phyloP scores from a whole-genome alignment of 1,284 basidiomycete species.

The Puccinia horiana region DNA sequence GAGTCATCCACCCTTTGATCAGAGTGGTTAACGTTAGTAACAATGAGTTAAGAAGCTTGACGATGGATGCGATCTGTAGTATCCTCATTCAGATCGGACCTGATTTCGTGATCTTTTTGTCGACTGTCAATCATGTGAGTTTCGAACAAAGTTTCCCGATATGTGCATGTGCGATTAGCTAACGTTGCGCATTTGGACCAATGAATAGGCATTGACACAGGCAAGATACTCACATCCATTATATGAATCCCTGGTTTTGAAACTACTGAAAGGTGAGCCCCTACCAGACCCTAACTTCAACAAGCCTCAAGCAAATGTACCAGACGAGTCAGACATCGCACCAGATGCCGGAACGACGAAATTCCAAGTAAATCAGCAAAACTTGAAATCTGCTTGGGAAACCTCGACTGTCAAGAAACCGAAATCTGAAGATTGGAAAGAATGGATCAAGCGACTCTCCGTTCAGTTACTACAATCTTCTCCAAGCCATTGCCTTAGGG shows the following conservation, averaged over 20 bases:
- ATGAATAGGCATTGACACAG: constrained; percentile 69
- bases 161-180: neutral
- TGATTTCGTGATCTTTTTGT: constrained; percentile 95
- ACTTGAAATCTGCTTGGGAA: constrained; percentile 97
- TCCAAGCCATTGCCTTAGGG: constrained; percentile 92
- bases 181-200: neutral
- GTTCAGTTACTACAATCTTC: constrained; percentile 98
- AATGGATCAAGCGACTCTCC: constrained; percentile 91
- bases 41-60: constrained; percentile 75
- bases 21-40: constrained; percentile 80
- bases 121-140: constrained; percentile 88
- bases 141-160: neutral
- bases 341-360: constrained; percentile 74
- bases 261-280: constrained; percentile 86
- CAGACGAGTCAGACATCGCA: constrained; percentile 60
- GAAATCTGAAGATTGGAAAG: constrained; percentile 79
- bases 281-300: constrained; percentile 67
- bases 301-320: constrained; percentile 59
- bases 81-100: constrained; percentile 89
- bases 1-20: constrained; percentile 93
- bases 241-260: constrained; percentile 85
- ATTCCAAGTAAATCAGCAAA: constrained; percentile 94
- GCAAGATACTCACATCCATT: constrained; percentile 79
- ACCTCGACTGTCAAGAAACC: constrained; percentile 69
- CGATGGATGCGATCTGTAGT: constrained; percentile 91